phyloP scores from a whole-genome alignment of 176 grass and related monocot species.

The Echinochloa phyllopogon region DNA sequence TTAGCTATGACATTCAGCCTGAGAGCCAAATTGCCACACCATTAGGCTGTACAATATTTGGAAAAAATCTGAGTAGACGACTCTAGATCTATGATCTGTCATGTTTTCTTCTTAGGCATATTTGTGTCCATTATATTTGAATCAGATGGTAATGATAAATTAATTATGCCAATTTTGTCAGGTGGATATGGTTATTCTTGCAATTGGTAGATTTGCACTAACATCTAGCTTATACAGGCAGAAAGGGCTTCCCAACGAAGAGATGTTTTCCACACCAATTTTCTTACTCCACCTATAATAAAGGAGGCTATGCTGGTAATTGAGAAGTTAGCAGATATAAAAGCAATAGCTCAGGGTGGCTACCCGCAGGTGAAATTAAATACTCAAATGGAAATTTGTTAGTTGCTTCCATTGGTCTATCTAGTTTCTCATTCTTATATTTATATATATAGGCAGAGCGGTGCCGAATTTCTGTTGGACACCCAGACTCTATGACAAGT shows the following conservation, averaged over 20 bases:
- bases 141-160: neutral
- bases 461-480: conserved; percentile 84
- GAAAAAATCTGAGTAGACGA: neutral
- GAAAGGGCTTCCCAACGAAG: conserved; percentile 66
- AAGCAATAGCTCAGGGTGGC: conserved; percentile 85
- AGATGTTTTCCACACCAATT: conserved; percentile 76
- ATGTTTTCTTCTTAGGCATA: neutral
- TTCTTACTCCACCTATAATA: conserved; percentile 80
- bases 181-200: conserved; percentile 9
- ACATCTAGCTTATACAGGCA: conserved; percentile 52
- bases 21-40: neutral
- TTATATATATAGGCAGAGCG: conserved; percentile 77
- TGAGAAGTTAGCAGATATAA: conserved; percentile 77
- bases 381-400: conserved; percentile 32
- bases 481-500: conserved; percentile 64
- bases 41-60: neutral
- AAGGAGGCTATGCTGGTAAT: conserved; percentile 69
- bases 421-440: conserved; percentile 28
- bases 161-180: neutral
- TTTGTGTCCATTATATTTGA: neutral
- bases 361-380: conserved; percentile 74
- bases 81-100: neutral
- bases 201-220: neutral
- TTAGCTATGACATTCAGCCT: neutral
- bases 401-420: conserved; percentile 14